Evolutionary conservation across 1,284 basidiomycete species (phyloP), one percentile per base, ranked within the genome.

Genomic region (Sporisorium sorghi): DNA sequence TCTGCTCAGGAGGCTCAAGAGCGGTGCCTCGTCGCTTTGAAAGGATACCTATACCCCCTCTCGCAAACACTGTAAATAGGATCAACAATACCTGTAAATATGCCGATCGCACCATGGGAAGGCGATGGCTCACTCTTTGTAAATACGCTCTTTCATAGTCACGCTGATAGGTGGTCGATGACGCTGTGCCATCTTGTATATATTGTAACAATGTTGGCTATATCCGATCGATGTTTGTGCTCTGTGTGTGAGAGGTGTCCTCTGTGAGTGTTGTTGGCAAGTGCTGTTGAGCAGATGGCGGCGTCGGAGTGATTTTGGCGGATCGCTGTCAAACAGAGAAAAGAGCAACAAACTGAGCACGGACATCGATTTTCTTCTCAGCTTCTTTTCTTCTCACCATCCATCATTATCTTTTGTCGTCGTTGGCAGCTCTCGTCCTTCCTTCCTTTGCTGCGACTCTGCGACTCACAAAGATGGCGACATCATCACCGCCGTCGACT

Each of bases 61-160:
- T n/a, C n/a, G n/a, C n/a, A n/a, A 37, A 44, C 55, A 33, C 54
- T 67, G 64, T 67, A 57, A 60, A 67, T 67, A 59, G 14, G 19
- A 24, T 12, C 23, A 42, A n/a, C n/a, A n/a, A 37, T 5, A 26
- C 21, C 21, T 49, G 50, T 59, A 26, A 39, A 49, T 56, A 44
- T 6, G 14, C n/a, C 32, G 32, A 15, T 49, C 21, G 32, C 30
- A 7, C 32, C 12, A 33, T 2, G 7, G 48, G n/a, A n/a, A n/a
- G 48, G 48, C 48, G 32, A 49, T 35, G n/a, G 15, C 15, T n/a
- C 8, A 14, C 14, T 17, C 15, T 37, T 19, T 40, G 37, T 40
- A 40, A 19, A 40, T 40, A 40, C 37, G n/a, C n/a, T 40, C 37
- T 40, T n/a, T 15, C 37, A 40, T 10, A 40, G 37, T 19, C 37